Percentiles rank a stretch among this genome's conserved stretches.
Conservation (phyloP, 805 yeast genomes). For the Suhomyces vadensis region DNA sequence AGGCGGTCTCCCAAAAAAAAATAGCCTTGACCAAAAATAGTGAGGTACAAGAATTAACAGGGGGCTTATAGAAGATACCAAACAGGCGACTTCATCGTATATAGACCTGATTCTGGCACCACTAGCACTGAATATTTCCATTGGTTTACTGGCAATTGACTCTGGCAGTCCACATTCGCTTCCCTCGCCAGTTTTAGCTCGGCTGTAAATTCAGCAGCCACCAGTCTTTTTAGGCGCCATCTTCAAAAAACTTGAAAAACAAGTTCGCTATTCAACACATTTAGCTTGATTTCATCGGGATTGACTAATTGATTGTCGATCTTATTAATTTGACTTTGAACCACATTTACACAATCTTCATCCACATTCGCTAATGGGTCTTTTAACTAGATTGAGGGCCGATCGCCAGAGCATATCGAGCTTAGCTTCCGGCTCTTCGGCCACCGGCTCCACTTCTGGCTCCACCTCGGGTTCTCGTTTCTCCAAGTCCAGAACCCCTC, state of each 20-base stretch:
- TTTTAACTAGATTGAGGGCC: slow-evolving; percentile 20
- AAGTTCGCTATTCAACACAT: too few relatives aligned
- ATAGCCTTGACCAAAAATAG: neutral
- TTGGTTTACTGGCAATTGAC: neutral
- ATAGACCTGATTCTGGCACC: neutral
- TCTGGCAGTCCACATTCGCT: slow-evolving; percentile 3
- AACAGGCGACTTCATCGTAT: neutral
- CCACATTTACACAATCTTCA: neutral
- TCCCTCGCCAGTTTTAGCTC: neutral
- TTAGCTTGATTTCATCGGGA: too few relatives aligned
- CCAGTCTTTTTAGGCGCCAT: too few relatives aligned
- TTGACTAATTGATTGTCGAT: too few relatives aligned
- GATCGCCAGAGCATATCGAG: slow-evolving; percentile 10
- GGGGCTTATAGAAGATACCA: neutral
- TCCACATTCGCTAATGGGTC: slow-evolving; percentile 20
- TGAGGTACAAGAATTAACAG: neutral
- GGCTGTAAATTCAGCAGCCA: too few relatives aligned
- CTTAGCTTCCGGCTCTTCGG: neutral
- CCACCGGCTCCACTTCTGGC: neutral
- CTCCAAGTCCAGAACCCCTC: neutral
- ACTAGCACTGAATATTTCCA: neutral
- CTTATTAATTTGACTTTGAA: too few relatives aligned
- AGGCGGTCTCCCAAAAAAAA: slow-evolving; percentile 3
- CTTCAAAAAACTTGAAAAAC: too few relatives aligned
- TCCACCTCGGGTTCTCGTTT: neutral